Percentiles rank a stretch among this genome's conserved stretches.
Evolutionary conservation across 768 basidiomycete genomes (phyloP).

Genomic region (Agaricus blazei): DNA sequence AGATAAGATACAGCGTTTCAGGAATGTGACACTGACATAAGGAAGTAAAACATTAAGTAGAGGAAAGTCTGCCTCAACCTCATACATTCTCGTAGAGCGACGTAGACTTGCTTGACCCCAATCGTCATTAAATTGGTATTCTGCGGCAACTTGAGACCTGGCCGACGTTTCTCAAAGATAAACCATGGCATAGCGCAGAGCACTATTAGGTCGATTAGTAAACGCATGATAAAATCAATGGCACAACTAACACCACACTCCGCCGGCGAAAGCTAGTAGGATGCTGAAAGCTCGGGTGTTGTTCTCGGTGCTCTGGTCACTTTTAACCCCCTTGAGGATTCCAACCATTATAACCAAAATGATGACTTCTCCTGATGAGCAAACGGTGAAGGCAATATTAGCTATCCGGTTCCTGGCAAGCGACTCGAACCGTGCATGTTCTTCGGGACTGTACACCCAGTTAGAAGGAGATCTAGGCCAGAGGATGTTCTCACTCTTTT

Average conservation of each 20-base stretch:
- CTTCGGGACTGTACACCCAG: conserved; percentile 29
- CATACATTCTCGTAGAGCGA: conserved; percentile 59
- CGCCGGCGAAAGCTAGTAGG: conserved; percentile 75
- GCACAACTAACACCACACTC: conserved; percentile 56
- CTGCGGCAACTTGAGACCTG: conserved; percentile 55
- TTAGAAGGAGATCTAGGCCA: background rate
- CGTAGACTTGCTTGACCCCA: conserved; percentile 63
- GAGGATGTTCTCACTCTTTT: conserved; percentile 37
- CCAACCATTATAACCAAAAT: conserved; percentile 72
- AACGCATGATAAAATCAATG: background rate
- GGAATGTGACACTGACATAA: conserved; percentile 45
- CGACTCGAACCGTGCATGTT: conserved; percentile 53
- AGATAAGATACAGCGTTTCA: background rate
- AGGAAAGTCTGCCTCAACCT: conserved; percentile 69
- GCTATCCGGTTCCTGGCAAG: conserved; percentile 68
- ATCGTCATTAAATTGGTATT: conserved; percentile 53
- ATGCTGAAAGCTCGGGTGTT: conserved; percentile 74
- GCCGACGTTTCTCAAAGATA: conserved; percentile 59
- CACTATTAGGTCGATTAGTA: conserved; percentile 29
- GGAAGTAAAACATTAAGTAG: conserved; percentile 71
- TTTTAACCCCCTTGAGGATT: conserved; percentile 61
- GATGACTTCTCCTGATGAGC: conserved; percentile 64
- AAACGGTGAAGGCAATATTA: conserved; percentile 68
- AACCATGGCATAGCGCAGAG: conserved; percentile 73
- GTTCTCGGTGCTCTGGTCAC: conserved; percentile 57